Base-by-base conservation (phyloP, 1,284 basidiomycete genomes). In the Ganoderma multipileum region DNA sequence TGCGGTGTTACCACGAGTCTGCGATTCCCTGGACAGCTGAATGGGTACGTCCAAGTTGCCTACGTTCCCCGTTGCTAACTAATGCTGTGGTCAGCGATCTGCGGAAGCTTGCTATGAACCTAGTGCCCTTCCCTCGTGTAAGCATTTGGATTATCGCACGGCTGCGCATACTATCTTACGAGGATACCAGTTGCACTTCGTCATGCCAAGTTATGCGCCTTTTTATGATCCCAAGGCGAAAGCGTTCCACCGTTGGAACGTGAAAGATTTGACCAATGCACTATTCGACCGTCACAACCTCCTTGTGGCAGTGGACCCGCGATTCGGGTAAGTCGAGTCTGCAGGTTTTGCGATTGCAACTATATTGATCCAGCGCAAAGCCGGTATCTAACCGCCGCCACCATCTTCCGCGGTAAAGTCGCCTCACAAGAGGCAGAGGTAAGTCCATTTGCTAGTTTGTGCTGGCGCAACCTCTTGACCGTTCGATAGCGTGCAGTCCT, bases 11-110 rank as follows among this genome's bases (percentile, higher is more conserved):
- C 93, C 77, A 96, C 95, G 1, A 94, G 92, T 78, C 84, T 97
- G 71, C 93, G 96, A 57, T 97, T 98, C 89, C 95, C 96, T 41
- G 97, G 97, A 64, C 95, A 97, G 80, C 85, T 97, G 69, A 98
- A 98, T 80, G 93, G 91, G 91, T 91, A 71, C 30, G 62, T 63
- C 41, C 3, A 85, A 76, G 39, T 9, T 20, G 20, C 20, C 47
- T 2, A 50, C 5, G 28, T n/a, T 9, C 61, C n/a, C 11, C 38
- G 50, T 18, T 28, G 11, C 23, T 36, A 57, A 50, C 50, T 36
- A 20, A 30, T 54, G 6, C 36, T 65, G 55, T 44, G 38, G 26
- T 61, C n/a, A 96, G 95, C 65, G 96, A 99, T 79, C 84, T 98
- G 65, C 90, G 96, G 71, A 98, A 98, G 82, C 88, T 99, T 54